These are phyloP conservation scores for Vachellia pachyceras DNA, from an alignment of 306 rosid species.

Conservation along the genomic window DNA sequence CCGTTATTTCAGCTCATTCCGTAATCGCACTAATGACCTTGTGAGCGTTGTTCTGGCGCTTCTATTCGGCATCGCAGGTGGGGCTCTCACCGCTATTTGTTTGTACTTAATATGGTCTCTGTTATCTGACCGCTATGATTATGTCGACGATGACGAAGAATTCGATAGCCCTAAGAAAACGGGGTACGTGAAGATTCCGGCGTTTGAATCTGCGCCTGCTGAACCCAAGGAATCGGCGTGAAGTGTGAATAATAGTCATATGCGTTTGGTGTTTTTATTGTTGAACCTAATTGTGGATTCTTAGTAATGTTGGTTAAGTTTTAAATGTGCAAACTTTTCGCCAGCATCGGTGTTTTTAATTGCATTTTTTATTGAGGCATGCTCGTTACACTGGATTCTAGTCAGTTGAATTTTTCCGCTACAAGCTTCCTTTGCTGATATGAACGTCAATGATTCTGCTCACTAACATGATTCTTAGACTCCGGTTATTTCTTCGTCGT, in stretches of 20 bases:
- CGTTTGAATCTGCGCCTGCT: slow-evolving; percentile 39
- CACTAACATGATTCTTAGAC: not conserved
- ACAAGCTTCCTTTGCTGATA: not conserved
- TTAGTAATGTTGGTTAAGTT: slow-evolving; percentile 43
- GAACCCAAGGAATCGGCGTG: slow-evolving; percentile 49
- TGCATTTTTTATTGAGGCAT: slow-evolving; percentile 9
- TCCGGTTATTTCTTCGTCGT: not conserved
- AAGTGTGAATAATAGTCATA: not conserved
- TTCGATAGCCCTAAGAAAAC: slow-evolving; percentile 61
- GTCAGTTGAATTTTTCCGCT: slow-evolving; percentile 35
- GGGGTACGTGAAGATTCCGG: slow-evolving; percentile 74
- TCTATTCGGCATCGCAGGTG: slow-evolving; percentile 92
- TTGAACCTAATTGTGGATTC: slow-evolving; percentile 31
- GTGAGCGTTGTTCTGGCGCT: slow-evolving; percentile 86
- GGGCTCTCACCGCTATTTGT: slow-evolving; percentile 87
- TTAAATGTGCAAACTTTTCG: slow-evolving; percentile 33
- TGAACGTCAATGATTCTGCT: not conserved
- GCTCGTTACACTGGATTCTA: not conserved
- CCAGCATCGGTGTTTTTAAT: slow-evolving; percentile 29
- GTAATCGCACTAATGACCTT: slow-evolving; percentile 90
- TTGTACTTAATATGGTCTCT: slow-evolving; percentile 85
- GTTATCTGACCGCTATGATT: slow-evolving; percentile 51
- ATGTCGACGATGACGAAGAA: slow-evolving; percentile 41
- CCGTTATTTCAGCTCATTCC: slow-evolving; percentile 75
- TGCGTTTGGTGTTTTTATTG: slow-evolving; percentile 16